Evolutionary conservation across 805 yeast genomes (phyloP).

Genomic region (Wickerhamiella nectarea): DNA sequence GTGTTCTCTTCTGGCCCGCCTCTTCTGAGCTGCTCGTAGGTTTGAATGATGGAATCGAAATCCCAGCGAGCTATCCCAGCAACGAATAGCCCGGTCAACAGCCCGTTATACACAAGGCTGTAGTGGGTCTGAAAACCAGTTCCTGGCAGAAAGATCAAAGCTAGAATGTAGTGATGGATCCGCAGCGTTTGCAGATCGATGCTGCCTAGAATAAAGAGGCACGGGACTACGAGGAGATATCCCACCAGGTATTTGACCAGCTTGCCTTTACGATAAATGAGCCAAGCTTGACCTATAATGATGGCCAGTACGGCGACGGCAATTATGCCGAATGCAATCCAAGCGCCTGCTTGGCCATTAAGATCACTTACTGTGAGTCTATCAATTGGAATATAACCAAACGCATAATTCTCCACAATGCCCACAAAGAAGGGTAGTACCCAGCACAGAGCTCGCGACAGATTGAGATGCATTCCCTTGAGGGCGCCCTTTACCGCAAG

Average conservation of each 20-base stretch:
- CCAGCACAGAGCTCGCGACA: conserved; percentile 42
- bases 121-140: conserved; percentile 41
- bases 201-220: conserved; percentile 33
- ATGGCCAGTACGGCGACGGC: conserved; percentile 36
- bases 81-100: conserved; percentile 62
- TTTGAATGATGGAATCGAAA: conserved; percentile 76
- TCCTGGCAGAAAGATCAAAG: conserved; percentile 67
- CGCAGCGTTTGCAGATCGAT: conserved; percentile 62
- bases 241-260: conserved; percentile 44
- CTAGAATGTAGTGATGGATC: conserved; percentile 71
- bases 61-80: conserved; percentile 92
- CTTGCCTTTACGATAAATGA: conserved; percentile 54
- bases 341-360: conserved; percentile 62
- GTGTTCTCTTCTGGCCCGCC: conserved; percentile 43
- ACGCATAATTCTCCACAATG: conserved; percentile 69
- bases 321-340: conserved; percentile 45
- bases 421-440: conserved; percentile 77
- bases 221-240: conserved; percentile 36
- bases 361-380: conserved; percentile 62
- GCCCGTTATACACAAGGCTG: conserved; percentile 59
- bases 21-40: conserved; percentile 49
- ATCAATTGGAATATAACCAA: conserved; percentile 81
- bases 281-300: conserved; percentile 58
- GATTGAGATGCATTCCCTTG: conserved; percentile 19
- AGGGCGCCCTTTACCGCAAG: conserved; percentile 27